Base-by-base conservation (phyloP, 2,329 filamentous ascomycete genomes). In the Cryphonectria japonica region DNA sequence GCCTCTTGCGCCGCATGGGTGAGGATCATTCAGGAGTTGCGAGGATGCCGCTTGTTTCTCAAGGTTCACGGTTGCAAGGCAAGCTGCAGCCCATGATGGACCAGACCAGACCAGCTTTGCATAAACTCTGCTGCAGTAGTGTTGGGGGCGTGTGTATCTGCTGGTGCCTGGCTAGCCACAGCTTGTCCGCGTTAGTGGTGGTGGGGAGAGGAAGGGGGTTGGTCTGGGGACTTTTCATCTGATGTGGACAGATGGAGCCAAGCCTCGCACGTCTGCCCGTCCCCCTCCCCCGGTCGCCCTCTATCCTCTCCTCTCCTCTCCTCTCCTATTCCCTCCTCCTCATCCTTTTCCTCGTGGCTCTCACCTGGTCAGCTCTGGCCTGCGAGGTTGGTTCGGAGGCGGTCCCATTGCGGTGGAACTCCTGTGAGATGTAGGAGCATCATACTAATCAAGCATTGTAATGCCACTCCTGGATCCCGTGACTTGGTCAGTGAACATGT, bases 81-180 rank as follows among this genome's bases (percentile, higher is more conserved):
- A 59, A 59, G 54, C 54, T 59, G 54, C 54, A 59, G 54, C 7
- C 54, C 54, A 32, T 59, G 26, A 29, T 34, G 59, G 5, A 39
- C 16, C 39, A 34, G 34, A 11, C 34, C 16, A 34, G 34, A 11
- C 34, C 16, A 34, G 34, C 32, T 37, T 6, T 61, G 59, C 59
- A 61, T 61, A 32, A 61, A 61, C 59, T 61, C 19, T 61, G 59
- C 32, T 61, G 59, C 59, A 61, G 59, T 61, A 61, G 59, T 61
- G 59, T 61, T 61, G 59, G 59, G 59, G 59, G 59, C 59, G 59
- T 39, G 59, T 61, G 59, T 61, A 59, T 59, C 54, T 32, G 54
- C 26, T 32, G 54, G 54, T 32, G 54, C 54, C 54, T 59, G 54
- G 52, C 52, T 32, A n/a, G 22, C 46, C 46, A 50, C 46, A 50